Percentiles rank a stretch among this genome's conserved stretches.
Conservation (phyloP, 2,329 filamentous ascomycete genomes). For the Hypoxylon sp. region DNA sequence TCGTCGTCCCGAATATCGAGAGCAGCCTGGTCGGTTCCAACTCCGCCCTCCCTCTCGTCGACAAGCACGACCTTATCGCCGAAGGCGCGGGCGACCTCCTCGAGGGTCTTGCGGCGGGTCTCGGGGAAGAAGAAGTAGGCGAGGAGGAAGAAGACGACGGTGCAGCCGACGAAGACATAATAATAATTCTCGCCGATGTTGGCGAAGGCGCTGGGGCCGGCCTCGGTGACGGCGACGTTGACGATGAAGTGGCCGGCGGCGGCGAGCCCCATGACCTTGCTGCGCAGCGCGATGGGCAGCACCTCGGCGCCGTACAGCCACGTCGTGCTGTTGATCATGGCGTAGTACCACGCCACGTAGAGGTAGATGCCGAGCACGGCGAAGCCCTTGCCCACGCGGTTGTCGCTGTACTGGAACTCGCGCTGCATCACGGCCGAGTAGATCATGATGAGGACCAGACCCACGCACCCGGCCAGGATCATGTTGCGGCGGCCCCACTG, state of each 20-base stretch:
- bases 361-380: conserved; percentile 66
- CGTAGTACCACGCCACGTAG: conserved; percentile 62
- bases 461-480: conserved; percentile 60
- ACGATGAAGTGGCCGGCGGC: conserved; percentile 62
- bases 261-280: conserved; percentile 63
- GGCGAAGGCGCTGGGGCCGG: conserved; percentile 63
- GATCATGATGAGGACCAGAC: conserved; percentile 64
- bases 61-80: conserved; percentile 39
- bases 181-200: conserved; percentile 68
- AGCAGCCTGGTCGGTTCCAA: conserved; percentile 18
- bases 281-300: conserved; percentile 59
- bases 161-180: conserved; percentile 65
- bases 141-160: conserved; percentile 58
- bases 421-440: conserved; percentile 67
- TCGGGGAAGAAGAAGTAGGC: conserved; percentile 63
- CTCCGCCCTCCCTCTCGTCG: conserved; percentile 16
- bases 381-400: conserved; percentile 64
- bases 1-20: conserved; percentile 24
- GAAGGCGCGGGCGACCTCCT: conserved; percentile 40
- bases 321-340: conserved; percentile 61
- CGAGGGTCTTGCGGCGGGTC: conserved; percentile 43
- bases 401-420: conserved; percentile 62
- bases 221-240: conserved; percentile 62
- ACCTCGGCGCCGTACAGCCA: conserved; percentile 65
- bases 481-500: conserved; percentile 68